Percentiles rank a stretch among this genome's conserved stretches.
Evolutionary conservation across 139 green algal species (phyloP).

Genomic region (Haematococcus lacustris): DNA sequence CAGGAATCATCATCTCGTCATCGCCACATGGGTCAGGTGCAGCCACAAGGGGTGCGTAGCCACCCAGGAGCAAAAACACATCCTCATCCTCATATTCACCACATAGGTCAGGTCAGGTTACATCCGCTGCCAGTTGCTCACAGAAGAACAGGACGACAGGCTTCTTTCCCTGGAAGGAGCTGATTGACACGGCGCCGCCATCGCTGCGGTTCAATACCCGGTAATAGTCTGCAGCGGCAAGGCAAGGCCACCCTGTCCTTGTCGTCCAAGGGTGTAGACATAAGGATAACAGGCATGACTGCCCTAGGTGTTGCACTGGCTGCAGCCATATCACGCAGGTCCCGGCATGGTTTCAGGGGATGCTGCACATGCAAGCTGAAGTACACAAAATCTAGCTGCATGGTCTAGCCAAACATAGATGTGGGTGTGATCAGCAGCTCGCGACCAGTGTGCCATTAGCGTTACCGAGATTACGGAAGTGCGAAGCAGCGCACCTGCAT

Average conservation of each 20-base stretch:
- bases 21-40: too few relatives aligned
- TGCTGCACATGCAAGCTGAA: background rate
- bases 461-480: background rate
- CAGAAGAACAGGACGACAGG: slow-evolving; percentile 53
- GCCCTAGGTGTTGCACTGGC: background rate
- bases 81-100: too few relatives aligned
- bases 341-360: background rate
- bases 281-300: background rate
- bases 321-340: background rate
- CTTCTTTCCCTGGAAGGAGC: slow-evolving; percentile 43
- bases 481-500: slow-evolving; percentile 37
- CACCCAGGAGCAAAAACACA: too few relatives aligned
- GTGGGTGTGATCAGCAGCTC: background rate
- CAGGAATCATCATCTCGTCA: too few relatives aligned
- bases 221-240: background rate
- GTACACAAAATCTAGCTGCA: background rate
- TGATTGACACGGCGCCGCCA: slow-evolving; percentile 26
- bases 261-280: background rate
- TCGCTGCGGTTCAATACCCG: slow-evolving; percentile 8
- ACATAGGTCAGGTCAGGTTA: too few relatives aligned
- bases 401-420: background rate
- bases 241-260: background rate
- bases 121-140: too few relatives aligned
- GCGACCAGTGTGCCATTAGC: background rate
- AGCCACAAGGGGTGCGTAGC: too few relatives aligned